A percentile compares a stretch with the other conserved stretches of the same genome.
phyloP scores from a whole-genome alignment of 208 protist genomes.

The Leishmania arabica region DNA sequence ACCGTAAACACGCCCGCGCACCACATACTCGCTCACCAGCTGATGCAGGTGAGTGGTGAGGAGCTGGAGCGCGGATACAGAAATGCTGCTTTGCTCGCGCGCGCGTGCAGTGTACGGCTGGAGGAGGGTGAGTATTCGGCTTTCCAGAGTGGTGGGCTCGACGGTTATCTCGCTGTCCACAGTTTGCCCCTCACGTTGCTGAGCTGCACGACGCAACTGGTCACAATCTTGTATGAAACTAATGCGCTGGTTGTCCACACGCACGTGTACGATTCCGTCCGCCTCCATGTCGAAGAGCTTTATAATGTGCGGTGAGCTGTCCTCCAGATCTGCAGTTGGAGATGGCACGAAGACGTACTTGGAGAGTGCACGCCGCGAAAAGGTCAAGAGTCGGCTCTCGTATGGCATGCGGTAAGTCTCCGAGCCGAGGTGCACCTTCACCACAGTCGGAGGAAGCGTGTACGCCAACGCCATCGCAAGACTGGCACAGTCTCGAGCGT shows the following conservation, averaged over 20 bases:
- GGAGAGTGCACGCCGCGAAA: conserved; percentile 20
- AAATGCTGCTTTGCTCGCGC: conserved; percentile 3
- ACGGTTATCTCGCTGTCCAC: neutral
- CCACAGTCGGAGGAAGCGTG: conserved; percentile 54
- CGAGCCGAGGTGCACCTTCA: conserved; percentile 33
- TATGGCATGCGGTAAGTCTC: conserved; percentile 76
- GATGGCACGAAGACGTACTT: conserved; percentile 7
- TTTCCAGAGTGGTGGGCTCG: conserved; percentile 27
- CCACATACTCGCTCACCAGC: conserved; percentile 64
- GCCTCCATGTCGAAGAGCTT: conserved; percentile 31
- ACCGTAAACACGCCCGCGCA: conserved; percentile 65
- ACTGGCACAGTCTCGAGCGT: conserved; percentile 46
- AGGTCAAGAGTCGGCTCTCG: conserved; percentile 56
- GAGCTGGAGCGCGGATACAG: conserved; percentile 33
- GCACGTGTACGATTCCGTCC: conserved; percentile 42
- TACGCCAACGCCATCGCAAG: conserved; percentile 59
- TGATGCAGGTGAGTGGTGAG: conserved; percentile 57
- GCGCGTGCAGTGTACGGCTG: conserved; percentile 13
- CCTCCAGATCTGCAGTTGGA: neutral
- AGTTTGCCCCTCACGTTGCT: neutral
- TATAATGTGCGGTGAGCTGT: neutral
- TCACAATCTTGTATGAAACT: conserved; percentile 36
- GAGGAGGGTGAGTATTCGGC: conserved; percentile 21
- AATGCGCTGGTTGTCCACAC: conserved; percentile 28
- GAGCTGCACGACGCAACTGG: conserved; percentile 8